A percentile compares a stretch with the other conserved stretches of the same genome.
These are phyloP conservation scores for Aspergillus saccharolyticus DNA, from an alignment of 495 filamentous ascomycete genomes.

Conservation along the genomic window DNA sequence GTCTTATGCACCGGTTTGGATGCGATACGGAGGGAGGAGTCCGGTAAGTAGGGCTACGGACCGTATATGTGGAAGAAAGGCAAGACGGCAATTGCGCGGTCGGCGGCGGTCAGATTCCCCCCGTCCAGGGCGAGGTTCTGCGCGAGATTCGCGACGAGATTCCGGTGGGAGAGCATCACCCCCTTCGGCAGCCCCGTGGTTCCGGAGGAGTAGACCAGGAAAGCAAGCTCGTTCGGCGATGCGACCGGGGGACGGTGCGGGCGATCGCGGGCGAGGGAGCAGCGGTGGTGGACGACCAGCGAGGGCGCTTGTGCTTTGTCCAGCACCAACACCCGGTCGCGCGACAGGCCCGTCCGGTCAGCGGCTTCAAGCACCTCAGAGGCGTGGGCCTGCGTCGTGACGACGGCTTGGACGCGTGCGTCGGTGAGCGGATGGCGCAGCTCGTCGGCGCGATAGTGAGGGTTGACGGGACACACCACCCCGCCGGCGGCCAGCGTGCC, in stretches of 20 bases:
- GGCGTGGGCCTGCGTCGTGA: slow-evolving; percentile 60
- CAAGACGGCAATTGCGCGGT: slow-evolving; percentile 65
- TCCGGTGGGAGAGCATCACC: slow-evolving; percentile 72
- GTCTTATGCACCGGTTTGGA: too few species aligned
- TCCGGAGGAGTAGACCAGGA: slow-evolving; percentile 71
- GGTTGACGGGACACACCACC: slow-evolving; percentile 72
- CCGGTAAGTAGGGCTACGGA: slow-evolving; percentile 11
- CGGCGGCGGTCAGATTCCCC: slow-evolving; percentile 49
- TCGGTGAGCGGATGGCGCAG: slow-evolving; percentile 75
- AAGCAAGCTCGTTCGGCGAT: slow-evolving; percentile 44
- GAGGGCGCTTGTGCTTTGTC: slow-evolving; percentile 3
- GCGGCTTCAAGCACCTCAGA: slow-evolving; percentile 56
- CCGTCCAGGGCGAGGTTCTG: slow-evolving; percentile 51
- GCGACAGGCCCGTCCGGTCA: slow-evolving; percentile 54
- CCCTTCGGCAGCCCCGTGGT: slow-evolving; percentile 86
- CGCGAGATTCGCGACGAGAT: slow-evolving; percentile 64
- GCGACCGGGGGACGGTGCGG: slow-evolving; percentile 20
- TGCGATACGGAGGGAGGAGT: too few species aligned
- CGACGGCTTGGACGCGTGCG: slow-evolving; percentile 62
- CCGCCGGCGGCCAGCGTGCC: slow-evolving; percentile 77
- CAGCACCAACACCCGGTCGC: slow-evolving; percentile 47
- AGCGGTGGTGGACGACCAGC: neutral
- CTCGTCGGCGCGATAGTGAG: slow-evolving; percentile 71
- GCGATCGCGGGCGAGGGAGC: neutral
- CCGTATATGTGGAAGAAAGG: slow-evolving; percentile 91